These are phyloP conservation scores for Neurospora hispaniola DNA, from an alignment of 495 filamentous ascomycete genomes.

Conservation along the genomic window DNA sequence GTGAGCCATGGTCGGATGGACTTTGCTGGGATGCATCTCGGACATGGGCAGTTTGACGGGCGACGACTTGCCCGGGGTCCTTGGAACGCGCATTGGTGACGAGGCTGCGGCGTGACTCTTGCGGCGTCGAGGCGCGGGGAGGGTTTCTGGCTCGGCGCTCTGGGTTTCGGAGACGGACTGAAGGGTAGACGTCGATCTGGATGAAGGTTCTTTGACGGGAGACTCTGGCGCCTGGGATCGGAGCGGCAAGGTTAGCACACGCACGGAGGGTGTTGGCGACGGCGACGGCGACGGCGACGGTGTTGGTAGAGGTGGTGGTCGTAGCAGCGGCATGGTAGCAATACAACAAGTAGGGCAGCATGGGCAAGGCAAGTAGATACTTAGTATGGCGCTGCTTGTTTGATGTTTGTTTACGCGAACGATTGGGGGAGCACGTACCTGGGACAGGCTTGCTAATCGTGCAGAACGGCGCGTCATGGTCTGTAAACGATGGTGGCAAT, in stretches of 20 bases:
- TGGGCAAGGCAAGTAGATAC: neutral
- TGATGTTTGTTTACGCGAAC: constrained; percentile 6
- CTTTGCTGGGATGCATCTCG: constrained; percentile 74
- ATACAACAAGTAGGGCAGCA: neutral
- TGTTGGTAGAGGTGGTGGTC: neutral
- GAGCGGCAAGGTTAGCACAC: constrained; percentile 1
- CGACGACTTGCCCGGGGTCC: constrained; percentile 31
- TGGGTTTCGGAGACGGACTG: constrained; percentile 35
- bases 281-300: neutral
- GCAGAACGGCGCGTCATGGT: constrained; percentile 39
- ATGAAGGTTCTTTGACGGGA: constrained; percentile 3
- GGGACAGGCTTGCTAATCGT: constrained; percentile 34
- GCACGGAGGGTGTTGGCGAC: constrained; percentile 8
- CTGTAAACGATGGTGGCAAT: neutral
- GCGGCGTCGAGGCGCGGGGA: constrained; percentile 18
- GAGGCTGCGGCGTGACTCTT: constrained; percentile 17
- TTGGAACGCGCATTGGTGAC: constrained; percentile 33
- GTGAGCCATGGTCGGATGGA: constrained; percentile 53
- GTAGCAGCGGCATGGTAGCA: neutral
- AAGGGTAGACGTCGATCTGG: constrained; percentile 18
- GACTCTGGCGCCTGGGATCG: constrained; percentile 11
- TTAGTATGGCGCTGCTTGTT: neutral
- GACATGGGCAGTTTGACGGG: constrained; percentile 47
- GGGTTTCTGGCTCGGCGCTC: constrained; percentile 15
- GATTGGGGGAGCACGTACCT: constrained; percentile 22